These are phyloP conservation scores for Psophocarpus tetragonolobus DNA, from an alignment of 306 rosid genomes.

Conservation along the genomic window DNA sequence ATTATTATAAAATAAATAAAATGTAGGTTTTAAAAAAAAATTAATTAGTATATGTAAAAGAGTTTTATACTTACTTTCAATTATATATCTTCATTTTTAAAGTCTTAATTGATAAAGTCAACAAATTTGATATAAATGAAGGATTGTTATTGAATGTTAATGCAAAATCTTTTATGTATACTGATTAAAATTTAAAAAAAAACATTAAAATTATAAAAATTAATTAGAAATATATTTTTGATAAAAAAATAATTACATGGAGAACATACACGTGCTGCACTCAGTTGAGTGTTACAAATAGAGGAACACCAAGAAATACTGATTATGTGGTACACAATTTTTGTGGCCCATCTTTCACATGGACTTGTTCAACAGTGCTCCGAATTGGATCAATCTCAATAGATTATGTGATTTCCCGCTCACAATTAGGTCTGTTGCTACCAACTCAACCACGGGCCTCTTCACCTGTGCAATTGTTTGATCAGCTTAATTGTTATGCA, in stretches of 20 bases:
- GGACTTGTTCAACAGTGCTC: neutral
- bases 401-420: neutral
- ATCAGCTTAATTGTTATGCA: too few species aligned
- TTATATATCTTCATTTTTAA: too few species aligned
- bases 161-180: too few species aligned
- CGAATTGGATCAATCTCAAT: neutral
- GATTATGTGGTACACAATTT: neutral
- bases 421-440: neutral
- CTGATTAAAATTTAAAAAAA: neutral
- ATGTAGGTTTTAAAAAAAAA: neutral
- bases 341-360: conserved; percentile 16
- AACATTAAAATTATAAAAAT: neutral
- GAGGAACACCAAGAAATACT: neutral
- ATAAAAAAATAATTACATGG: neutral
- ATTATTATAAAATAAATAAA: neutral
- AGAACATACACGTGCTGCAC: neutral
- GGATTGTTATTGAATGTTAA: too few species aligned
- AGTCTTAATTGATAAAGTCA: too few species aligned
- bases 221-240: neutral
- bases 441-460: neutral
- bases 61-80: too few species aligned
- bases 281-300: neutral
- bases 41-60: too few species aligned
- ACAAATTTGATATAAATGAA: too few species aligned
- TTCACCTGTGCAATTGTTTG: neutral